Base-by-base conservation (phyloP, 495 filamentous ascomycete genomes). In the Xylaria acuta region DNA sequence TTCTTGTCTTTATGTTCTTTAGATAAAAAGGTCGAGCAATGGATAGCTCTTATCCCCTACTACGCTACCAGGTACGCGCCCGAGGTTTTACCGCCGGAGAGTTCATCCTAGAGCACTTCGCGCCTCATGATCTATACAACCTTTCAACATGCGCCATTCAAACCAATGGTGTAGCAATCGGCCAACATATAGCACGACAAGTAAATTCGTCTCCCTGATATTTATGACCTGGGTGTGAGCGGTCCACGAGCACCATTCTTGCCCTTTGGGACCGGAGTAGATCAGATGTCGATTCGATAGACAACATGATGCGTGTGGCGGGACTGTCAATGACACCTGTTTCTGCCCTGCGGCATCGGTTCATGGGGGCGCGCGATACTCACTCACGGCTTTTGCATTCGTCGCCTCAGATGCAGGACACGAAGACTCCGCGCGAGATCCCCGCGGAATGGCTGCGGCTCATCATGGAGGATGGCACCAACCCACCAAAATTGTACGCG, bases 401-500 rank as follows among this genome's bases (percentile, higher is more conserved):
- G 11, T 56, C 62, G 5, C 53, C 69, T 41, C 59, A 20, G 18
- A 64, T 64, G 69, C 34, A 36, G n/a, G 40, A 30, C 20, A 11
- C 30, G 4, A 18, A 11, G 12, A 49, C 20, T 20, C 27, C 41
- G 27, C 20, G 41, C 3, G 22, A 41, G n/a, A 16, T 3, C 16
- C 71, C 72, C 1, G 49, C 75, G 25, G 63, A 70, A 59, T 78
- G 76, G 77, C 67, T 79, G 5, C 72, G 60, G 7, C 71, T 58
- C n/a, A 58, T 79, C 32, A 18, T 73, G 1, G 53, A 74, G 27
- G 73, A 78, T 54, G 49, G 38, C 27, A n/a, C 71, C 38, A 69
- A 71, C 40, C 74, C 76, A 36, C 80, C 79, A 8, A 76, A 62
- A 63, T 51, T 82, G 22, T 82, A 78, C 69, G 77, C 80, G 51